phyloP scores from a whole-genome alignment of 257 asterid species.

The Prunella vulgaris region DNA sequence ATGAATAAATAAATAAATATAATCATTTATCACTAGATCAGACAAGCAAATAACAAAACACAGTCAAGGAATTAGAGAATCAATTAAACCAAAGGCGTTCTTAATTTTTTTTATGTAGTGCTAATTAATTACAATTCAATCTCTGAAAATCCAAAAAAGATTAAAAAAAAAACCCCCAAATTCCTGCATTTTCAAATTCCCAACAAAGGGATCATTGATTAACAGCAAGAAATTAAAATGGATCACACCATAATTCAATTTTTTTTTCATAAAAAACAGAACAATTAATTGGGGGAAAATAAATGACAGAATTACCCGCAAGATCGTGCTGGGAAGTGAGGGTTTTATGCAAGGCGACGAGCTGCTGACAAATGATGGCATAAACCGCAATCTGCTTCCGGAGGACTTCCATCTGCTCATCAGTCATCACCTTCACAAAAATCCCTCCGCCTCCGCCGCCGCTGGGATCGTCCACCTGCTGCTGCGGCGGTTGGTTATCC shows the following conservation, averaged over 20 bases:
- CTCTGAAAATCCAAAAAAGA: background rate
- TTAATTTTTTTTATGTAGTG: no score
- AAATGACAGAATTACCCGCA: constrained; percentile 44
- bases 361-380: constrained; percentile 91
- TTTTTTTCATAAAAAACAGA: background rate
- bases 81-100: background rate
- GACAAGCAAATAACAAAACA: background rate
- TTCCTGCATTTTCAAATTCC: background rate
- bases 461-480: no score
- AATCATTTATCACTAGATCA: no score
- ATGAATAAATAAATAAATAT: no score
- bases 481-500: constrained; percentile 50
- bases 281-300: background rate
- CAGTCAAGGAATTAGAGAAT: background rate
- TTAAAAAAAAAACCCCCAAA: background rate
- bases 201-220: background rate
- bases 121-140: background rate
- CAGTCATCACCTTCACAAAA: constrained; percentile 97
- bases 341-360: constrained; percentile 87
- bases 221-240: background rate
- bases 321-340: constrained; percentile 89
- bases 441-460: constrained; percentile 37
- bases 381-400: constrained; percentile 95
- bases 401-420: constrained; percentile 93
- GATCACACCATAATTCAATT: background rate